phyloP scores from a whole-genome alignment of 2,329 filamentous ascomycete genomes.

The Ascochyta koolunga region DNA sequence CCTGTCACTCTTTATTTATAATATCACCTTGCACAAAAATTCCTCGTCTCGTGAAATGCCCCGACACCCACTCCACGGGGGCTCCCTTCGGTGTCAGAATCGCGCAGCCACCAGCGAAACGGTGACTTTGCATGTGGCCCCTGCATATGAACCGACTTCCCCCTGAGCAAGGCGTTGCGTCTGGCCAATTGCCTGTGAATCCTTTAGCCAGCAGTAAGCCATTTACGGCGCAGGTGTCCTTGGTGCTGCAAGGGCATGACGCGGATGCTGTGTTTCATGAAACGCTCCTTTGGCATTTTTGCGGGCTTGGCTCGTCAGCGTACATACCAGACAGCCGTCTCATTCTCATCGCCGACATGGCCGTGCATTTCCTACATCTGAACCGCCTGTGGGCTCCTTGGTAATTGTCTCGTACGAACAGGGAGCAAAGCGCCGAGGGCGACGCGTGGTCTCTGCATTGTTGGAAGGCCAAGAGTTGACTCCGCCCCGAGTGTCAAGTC shows the following conservation, averaged over 20 bases:
- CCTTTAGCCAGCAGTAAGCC: slow-evolving; percentile 16
- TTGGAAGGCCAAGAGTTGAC: slow-evolving; percentile 13
- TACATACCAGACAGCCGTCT: slow-evolving; percentile 2
- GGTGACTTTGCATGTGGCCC: slow-evolving; percentile 16
- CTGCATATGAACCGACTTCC: slow-evolving; percentile 23
- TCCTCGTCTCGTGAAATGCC: slow-evolving; percentile 19
- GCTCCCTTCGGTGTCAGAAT: slow-evolving; percentile 20
- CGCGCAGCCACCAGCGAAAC: slow-evolving; percentile 15
- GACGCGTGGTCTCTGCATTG: slow-evolving; percentile 30
- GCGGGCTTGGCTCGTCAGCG: slow-evolving; percentile 15
- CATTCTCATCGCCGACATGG: slow-evolving; percentile 10
- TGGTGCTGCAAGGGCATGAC: slow-evolving; percentile 26
- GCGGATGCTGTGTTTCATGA: slow-evolving; percentile 31
- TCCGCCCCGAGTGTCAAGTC: slow-evolving; percentile 19
- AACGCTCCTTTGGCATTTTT: slow-evolving; percentile 23
- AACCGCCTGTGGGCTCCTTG: background rate
- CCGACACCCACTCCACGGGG: slow-evolving; percentile 21
- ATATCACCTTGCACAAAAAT: slow-evolving; percentile 22
- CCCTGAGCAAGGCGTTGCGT: slow-evolving; percentile 31
- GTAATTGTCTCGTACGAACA: background rate
- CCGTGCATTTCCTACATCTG: background rate
- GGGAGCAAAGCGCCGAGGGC: slow-evolving; percentile 2
- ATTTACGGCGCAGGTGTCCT: slow-evolving; percentile 26
- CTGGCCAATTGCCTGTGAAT: slow-evolving; percentile 35
- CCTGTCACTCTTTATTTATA: slow-evolving; percentile 19